These are phyloP conservation scores for Orbilia javanica DNA, from an alignment of 2,329 filamentous ascomycete species.

Conservation along the genomic window DNA sequence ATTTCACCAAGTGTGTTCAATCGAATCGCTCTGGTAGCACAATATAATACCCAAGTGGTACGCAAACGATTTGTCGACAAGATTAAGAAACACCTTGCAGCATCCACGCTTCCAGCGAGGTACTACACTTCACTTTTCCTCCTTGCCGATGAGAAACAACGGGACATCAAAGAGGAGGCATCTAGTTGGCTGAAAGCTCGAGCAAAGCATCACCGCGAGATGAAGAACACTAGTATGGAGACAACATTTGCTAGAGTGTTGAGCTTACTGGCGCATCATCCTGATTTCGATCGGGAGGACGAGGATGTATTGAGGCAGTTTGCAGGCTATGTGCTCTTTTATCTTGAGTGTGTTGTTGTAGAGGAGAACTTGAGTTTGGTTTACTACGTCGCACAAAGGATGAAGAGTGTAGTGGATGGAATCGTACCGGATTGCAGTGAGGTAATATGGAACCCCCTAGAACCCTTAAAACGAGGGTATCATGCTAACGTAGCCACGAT, in stretches of 20 bases:
- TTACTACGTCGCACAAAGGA: slow-evolving; percentile 89
- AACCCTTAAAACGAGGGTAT: slow-evolving; percentile 30
- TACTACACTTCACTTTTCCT: slow-evolving; percentile 94
- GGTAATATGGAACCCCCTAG: slow-evolving; percentile 36
- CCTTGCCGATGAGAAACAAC: slow-evolving; percentile 86
- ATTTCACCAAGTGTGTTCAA: slow-evolving; percentile 83
- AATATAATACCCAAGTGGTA: slow-evolving; percentile 80
- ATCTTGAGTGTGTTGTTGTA: slow-evolving; percentile 82
- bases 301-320: slow-evolving; percentile 79
- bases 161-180: slow-evolving; percentile 78
- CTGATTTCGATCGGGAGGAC: slow-evolving; percentile 79
- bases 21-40: slow-evolving; percentile 80
- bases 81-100: slow-evolving; percentile 88
- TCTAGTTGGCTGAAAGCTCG: slow-evolving; percentile 91
- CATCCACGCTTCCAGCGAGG: slow-evolving; percentile 76
- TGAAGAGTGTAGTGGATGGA: slow-evolving; percentile 89
- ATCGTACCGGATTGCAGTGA: slow-evolving; percentile 75
- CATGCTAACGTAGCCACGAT: slow-evolving; percentile 42
- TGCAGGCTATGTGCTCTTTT: slow-evolving; percentile 89
- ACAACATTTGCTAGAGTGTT: slow-evolving; percentile 83
- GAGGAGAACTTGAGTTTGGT: slow-evolving; percentile 90
- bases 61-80: slow-evolving; percentile 83
- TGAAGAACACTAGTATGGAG: slow-evolving; percentile 78
- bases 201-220: slow-evolving; percentile 69
- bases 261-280: slow-evolving; percentile 91